Evolutionary conservation across 176 grass and related monocot genomes (phyloP).

Genomic region (Musa troglodytarum): DNA sequence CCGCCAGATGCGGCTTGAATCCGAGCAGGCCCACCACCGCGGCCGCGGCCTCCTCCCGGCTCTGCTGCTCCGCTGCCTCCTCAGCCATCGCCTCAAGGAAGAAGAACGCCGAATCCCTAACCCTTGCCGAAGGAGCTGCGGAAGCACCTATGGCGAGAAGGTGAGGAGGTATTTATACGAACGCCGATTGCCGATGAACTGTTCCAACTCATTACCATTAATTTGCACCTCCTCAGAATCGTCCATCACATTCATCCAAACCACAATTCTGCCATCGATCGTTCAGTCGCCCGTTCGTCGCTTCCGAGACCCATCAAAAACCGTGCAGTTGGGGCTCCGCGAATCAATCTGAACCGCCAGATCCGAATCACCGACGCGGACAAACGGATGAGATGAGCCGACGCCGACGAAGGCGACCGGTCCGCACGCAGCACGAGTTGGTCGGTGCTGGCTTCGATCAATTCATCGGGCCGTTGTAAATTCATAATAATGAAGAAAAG

Average conservation of each 20-base stretch:
- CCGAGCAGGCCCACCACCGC: conserved; percentile 4
- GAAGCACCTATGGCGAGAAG: not conserved
- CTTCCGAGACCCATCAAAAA: not conserved
- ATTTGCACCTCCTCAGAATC: too few species aligned
- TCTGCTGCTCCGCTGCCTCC: not conserved
- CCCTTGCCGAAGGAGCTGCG: not conserved
- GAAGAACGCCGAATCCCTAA: not conserved
- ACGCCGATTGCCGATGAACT: too few species aligned
- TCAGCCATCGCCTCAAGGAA: conserved; percentile 1
- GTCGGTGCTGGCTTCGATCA: not conserved
- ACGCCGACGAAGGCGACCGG: not conserved
- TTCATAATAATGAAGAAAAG: not conserved
- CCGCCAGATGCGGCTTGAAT: conserved; percentile 36
- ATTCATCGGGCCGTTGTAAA: not conserved
- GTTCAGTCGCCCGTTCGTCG: not conserved
- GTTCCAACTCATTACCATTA: too few species aligned
- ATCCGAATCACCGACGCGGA: not conserved
- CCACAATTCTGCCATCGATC: not conserved
- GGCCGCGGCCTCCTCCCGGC: too few species aligned
- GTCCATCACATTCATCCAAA: not conserved
- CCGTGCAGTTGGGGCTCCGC: not conserved
- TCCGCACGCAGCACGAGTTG: not conserved
- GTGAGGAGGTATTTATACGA: too few species aligned
- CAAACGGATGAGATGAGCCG: not conserved
- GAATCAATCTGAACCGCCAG: too few species aligned